These are phyloP conservation scores for Saturnispora mendoncae DNA, from an alignment of 805 yeast genomes.

Conservation along the genomic window DNA sequence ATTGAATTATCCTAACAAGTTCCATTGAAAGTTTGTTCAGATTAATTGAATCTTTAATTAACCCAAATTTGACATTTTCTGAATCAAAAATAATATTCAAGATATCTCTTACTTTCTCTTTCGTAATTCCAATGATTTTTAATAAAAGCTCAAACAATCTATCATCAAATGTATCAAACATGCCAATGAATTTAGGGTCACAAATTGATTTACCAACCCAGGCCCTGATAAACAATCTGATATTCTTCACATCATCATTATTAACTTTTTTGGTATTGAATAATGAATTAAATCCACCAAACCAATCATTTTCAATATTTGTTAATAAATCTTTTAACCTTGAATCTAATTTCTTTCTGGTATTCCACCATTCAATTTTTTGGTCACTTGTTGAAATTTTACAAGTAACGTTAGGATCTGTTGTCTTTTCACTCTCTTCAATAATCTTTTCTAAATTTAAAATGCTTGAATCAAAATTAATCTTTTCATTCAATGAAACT, in stretches of 20 bases:
- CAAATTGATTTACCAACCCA: not conserved
- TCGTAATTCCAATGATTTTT: conserved; percentile 6
- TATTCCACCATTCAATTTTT: conserved; percentile 70
- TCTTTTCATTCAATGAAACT: conserved; percentile 50
- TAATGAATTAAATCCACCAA: conserved; percentile 67
- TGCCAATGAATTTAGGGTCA: not conserved
- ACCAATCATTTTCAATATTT: conserved; percentile 56
- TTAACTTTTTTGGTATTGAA: conserved; percentile 35
- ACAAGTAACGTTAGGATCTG: conserved; percentile 45
- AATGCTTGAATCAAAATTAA: conserved; percentile 38
- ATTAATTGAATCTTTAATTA: conserved; percentile 14
- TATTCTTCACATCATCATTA: conserved; percentile 21
- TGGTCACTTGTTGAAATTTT: conserved; percentile 48
- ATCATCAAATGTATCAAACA: conserved; percentile 3
- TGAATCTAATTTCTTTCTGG: conserved; percentile 53
- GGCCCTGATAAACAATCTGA: conserved; percentile 30
- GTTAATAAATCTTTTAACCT: conserved; percentile 44
- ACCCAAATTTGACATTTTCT: conserved; percentile 42
- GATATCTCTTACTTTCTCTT: conserved; percentile 44
- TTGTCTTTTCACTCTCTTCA: conserved; percentile 49
- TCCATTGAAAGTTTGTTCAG: not conserved
- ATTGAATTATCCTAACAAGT: conserved; percentile 13
- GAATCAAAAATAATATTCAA: conserved; percentile 54
- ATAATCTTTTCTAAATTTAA: conserved; percentile 45
- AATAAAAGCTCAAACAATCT: conserved; percentile 11